These are phyloP conservation scores for Colletotrichum tofieldiae DNA, from an alignment of 2,329 filamentous ascomycete species.

Conservation along the genomic window DNA sequence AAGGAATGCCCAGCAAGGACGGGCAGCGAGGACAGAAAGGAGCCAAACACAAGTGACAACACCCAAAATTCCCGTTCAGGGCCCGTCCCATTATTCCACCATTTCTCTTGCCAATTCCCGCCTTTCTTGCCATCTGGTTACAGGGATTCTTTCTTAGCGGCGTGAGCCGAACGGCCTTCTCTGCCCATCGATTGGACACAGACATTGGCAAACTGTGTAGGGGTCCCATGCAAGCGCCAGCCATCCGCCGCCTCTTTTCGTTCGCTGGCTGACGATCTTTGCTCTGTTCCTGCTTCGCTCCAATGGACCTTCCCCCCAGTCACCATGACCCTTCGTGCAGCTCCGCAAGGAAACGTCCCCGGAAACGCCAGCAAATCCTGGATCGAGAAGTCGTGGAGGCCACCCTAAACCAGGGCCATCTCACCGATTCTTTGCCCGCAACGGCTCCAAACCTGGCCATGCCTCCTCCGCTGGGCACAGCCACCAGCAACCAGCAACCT, in stretches of 20 bases:
- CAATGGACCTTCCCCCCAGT: constrained; percentile 25
- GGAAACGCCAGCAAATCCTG: constrained; percentile 28
- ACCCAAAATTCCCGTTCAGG: constrained; percentile 13
- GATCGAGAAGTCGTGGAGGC: constrained; percentile 7
- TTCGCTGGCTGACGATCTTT: constrained; percentile 40
- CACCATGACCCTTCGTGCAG: constrained; percentile 37
- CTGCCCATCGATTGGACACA: constrained; percentile 25
- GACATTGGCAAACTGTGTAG: constrained; percentile 7
- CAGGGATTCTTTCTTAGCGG: constrained; percentile 26
- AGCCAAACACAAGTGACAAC: constrained; percentile 17
- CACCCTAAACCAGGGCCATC: constrained; percentile 18
- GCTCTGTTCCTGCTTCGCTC: constrained; percentile 40
- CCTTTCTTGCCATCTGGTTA: constrained; percentile 23
- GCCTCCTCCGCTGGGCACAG: constrained; percentile 32
- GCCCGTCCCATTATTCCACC: constrained; percentile 24
- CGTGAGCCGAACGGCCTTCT: constrained; percentile 16
- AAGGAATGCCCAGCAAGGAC: constrained; percentile 22
- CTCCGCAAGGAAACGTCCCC: constrained; percentile 9
- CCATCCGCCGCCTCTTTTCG: constrained; percentile 34
- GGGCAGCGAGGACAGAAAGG: neutral
- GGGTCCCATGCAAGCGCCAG: constrained; percentile 39
- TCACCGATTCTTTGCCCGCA: constrained; percentile 32
- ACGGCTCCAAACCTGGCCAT: constrained; percentile 21
- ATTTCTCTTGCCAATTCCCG: neutral
- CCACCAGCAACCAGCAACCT: constrained; percentile 33